A percentile compares a stretch with the other conserved stretches of the same genome.
Evolutionary conservation across 1,284 basidiomycete genomes (phyloP).

Genomic region (Trametes polyzona): DNA sequence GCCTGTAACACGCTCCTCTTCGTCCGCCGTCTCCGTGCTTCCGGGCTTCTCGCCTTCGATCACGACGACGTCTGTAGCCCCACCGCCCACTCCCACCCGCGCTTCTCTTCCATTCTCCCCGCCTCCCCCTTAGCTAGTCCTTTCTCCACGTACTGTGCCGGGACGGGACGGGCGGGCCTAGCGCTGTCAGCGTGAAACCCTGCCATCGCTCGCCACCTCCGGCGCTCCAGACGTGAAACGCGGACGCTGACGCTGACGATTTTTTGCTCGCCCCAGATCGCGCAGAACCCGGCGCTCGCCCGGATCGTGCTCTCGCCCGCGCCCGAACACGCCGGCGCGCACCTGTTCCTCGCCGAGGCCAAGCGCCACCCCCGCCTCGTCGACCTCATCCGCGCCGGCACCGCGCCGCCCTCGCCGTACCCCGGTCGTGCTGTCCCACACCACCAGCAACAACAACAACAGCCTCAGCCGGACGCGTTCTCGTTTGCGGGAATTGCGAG

Average conservation of each 20-base stretch:
- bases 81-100: not conserved
- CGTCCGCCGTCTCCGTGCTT: constrained; percentile 1
- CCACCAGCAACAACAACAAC: too few species aligned
- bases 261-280: constrained; percentile 23
- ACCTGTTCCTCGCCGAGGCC: constrained; percentile 36
- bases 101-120: not conserved
- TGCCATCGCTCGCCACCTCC: not conserved
- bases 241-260: not conserved
- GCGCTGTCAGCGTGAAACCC: constrained; percentile 1
- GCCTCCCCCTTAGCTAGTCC: too few species aligned
- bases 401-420: constrained; percentile 11
- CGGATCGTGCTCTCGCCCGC: constrained; percentile 32
- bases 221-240: constrained; percentile 11
- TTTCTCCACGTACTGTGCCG: too few species aligned
- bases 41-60: constrained; percentile 1
- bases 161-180: too few species aligned
- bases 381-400: constrained; percentile 34
- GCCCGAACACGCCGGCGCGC: constrained; percentile 30
- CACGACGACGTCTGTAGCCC: not conserved
- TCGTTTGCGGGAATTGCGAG: constrained; percentile 7
- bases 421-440: not conserved
- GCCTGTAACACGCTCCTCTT: not conserved
- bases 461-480: not conserved
- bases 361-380: constrained; percentile 34
- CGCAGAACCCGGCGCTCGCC: constrained; percentile 31